Evolutionary conservation across 495 filamentous ascomycete genomes (phyloP), one percentile per base, ranked within the genome.

Genomic region (Darksidea phi): DNA sequence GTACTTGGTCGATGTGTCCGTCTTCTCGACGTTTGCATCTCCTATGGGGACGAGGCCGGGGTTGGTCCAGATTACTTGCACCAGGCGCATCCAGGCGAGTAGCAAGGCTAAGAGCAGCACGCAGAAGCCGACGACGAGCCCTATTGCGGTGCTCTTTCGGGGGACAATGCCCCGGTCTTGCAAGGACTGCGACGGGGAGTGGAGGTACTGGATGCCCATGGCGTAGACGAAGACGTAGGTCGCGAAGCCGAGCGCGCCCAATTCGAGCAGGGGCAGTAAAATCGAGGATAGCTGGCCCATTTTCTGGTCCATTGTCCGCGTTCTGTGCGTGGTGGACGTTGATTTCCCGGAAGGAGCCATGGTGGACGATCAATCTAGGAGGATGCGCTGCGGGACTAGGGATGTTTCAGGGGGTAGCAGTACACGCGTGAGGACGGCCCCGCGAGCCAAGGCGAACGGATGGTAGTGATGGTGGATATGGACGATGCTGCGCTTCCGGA

Each of bases 1-100:
- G 12, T 70, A 17, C 28, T 59, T 43, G 5, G 48, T 57, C 1
- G 55, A 46, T 2, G 21, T 24, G n/a, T 36, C n/a, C 28, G 42
- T 18, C 38, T 63, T 62, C 41, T 60, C 50, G 8, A 37, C 42
- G 0, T 6, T 23, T 7, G 48, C 28, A 21, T 61, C 46, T 15
- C 60, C 59, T n/a, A 57, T 26, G 32, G 64, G 60, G 6, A 67
- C 55, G 21, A 52, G 13, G 28, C 67, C 67, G 7, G 67, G 67
- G 32, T 70, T 60, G 12, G 47, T 58, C 56, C 54, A 59, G 15
- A 69, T 57, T 42, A 67, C 55, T 36, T 70, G 67, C 8, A 70
- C 15, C 20, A 67, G 57, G 23, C 64, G 59, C 32, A 67, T 24
- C 42, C 58, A 67, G 7, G 59, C 23, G 26, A 64, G 3, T n/a